phyloP scores from a whole-genome alignment of 805 yeast genomes.

The Wickerhamomyces strasburgensis region DNA sequence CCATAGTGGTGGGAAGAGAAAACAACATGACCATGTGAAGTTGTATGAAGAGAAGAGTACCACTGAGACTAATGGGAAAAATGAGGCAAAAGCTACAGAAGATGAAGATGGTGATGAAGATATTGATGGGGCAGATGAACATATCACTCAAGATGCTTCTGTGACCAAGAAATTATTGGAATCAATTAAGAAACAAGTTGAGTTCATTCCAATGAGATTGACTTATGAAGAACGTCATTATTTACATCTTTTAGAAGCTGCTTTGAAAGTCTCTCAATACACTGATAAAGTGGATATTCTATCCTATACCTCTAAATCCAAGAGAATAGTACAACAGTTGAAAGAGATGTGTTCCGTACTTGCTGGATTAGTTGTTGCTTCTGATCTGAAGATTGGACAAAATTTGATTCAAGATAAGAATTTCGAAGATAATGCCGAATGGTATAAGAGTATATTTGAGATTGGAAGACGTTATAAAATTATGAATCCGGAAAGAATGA shows the following conservation, averaged over 20 bases:
- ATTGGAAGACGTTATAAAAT: constrained; percentile 77
- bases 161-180: constrained; percentile 10
- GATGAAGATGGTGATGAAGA: constrained; percentile 21
- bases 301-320: constrained; percentile 61
- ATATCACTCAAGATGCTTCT: constrained; percentile 1
- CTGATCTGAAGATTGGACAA: constrained; percentile 67
- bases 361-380: constrained; percentile 75
- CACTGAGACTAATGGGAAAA: constrained; percentile 10
- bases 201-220: constrained; percentile 65
- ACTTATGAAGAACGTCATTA: constrained; percentile 65
- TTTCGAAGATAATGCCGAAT: constrained; percentile 62
- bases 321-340: constrained; percentile 65
- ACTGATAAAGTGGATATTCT: constrained; percentile 74
- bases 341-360: constrained; percentile 74
- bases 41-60: constrained; percentile 18
- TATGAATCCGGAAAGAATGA: constrained; percentile 80
- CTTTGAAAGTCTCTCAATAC: constrained; percentile 72
- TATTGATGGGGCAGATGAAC: constrained; percentile 8
- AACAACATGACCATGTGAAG: constrained; percentile 35
- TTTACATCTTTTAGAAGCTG: constrained; percentile 65
- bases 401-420: constrained; percentile 59
- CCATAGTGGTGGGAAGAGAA: constrained; percentile 65
- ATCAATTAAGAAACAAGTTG: constrained; percentile 37
- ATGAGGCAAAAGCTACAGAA: constrained; percentile 12
- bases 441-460: constrained; percentile 70